Percentiles rank a stretch among this genome's conserved stretches.
phyloP scores from a whole-genome alignment of 805 yeast genomes.

The Suhomyces sp. region DNA sequence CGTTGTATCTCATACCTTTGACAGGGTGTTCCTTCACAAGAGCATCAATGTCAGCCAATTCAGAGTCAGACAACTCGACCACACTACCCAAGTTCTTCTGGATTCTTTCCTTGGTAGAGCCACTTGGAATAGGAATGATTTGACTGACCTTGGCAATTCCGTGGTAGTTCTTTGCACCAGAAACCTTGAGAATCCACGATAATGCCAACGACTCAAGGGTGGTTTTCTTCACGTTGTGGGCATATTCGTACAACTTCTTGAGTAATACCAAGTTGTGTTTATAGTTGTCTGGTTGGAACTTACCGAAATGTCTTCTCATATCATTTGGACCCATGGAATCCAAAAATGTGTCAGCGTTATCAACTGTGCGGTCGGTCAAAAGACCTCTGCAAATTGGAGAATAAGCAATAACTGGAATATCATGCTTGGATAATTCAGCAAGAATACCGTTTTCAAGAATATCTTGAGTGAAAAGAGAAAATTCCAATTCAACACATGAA shows the following conservation, averaged over 20 bases:
- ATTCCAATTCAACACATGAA: slow-evolving; percentile 73
- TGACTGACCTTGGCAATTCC: slow-evolving; percentile 45
- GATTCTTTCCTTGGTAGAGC: slow-evolving; percentile 57
- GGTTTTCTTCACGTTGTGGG: slow-evolving; percentile 45
- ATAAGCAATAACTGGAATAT: slow-evolving; percentile 71
- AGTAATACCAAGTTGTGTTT: slow-evolving; percentile 51
- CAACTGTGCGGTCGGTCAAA: slow-evolving; percentile 3
- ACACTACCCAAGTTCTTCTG: slow-evolving; percentile 52
- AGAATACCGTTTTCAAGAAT: slow-evolving; percentile 60
- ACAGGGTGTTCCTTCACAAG: slow-evolving; percentile 44
- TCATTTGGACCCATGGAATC: slow-evolving; percentile 47
- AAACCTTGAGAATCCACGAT: slow-evolving; percentile 53
- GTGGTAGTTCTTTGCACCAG: slow-evolving; percentile 54
- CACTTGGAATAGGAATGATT: slow-evolving; percentile 79
- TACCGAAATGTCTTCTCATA: slow-evolving; percentile 52
- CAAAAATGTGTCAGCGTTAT: slow-evolving; percentile 55
- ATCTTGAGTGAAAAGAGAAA: slow-evolving; percentile 67
- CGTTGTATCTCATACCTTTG: slow-evolving; percentile 56
- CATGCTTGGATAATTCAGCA: slow-evolving; percentile 51
- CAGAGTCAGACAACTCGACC: slow-evolving; percentile 51
- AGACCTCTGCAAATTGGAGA: slow-evolving; percentile 62
- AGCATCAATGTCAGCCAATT: slow-evolving; percentile 50
- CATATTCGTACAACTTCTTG: slow-evolving; percentile 47
- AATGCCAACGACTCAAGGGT: slow-evolving; percentile 54
- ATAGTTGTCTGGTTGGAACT: slow-evolving; percentile 58